These are phyloP conservation scores for Zygoascus bituminiphila DNA, from an alignment of 805 yeast species.

Conservation along the genomic window DNA sequence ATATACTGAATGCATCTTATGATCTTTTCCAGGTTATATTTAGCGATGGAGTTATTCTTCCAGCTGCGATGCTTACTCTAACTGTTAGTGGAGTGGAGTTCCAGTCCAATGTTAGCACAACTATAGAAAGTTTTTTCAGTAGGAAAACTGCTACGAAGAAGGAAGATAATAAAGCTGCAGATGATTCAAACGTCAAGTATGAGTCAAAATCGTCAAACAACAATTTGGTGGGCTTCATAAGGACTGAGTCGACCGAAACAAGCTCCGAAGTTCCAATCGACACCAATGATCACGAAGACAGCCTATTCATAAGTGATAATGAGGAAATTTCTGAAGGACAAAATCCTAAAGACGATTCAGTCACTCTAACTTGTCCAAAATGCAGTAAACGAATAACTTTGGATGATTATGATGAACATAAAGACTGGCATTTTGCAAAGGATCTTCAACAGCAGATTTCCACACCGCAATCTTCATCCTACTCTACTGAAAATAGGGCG, in stretches of 20 bases:
- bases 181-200: background rate
- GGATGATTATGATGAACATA: conserved; percentile 26
- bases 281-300: conserved; percentile 1
- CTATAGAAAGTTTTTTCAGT: conserved; percentile 1
- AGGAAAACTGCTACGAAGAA: background rate
- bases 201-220: too few relatives aligned
- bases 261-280: too few relatives aligned
- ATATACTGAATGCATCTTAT: conserved; percentile 3
- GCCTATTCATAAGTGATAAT: conserved; percentile 15
- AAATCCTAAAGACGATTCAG: background rate
- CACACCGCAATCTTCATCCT: background rate
- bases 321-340: background rate
- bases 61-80: conserved; percentile 2
- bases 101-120: background rate
- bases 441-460: background rate
- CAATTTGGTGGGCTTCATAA: too few relatives aligned
- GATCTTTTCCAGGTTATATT: background rate
- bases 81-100: conserved; percentile 1
- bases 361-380: conserved; percentile 20
- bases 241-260: too few relatives aligned
- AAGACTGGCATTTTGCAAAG: conserved; percentile 35
- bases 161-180: background rate
- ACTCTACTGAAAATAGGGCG: background rate
- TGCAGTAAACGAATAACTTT: conserved; percentile 21
- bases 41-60: background rate